Conservation (phyloP, 1,284 basidiomycete species). For the Calocybe gambosa region DNA sequence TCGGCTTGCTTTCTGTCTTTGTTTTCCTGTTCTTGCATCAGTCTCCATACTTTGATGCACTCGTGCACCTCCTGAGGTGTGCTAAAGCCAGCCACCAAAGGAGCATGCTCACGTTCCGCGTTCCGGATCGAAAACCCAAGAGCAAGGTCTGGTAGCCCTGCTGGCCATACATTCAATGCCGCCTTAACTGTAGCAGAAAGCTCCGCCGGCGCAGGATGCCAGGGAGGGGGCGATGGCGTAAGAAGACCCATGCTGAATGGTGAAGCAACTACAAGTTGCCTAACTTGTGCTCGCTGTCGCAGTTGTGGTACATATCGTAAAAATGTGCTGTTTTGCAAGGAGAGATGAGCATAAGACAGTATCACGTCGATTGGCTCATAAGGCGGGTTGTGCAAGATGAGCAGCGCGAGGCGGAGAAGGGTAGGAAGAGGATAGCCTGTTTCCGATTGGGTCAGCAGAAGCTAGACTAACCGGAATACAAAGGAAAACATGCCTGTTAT, state of each 20-base stretch:
- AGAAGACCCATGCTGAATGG: constrained; percentile 93
- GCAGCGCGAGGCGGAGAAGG: constrained; percentile 76
- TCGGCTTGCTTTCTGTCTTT: constrained; percentile 45
- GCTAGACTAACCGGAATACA: neutral
- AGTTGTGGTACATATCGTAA: constrained; percentile 58
- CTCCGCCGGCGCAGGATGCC: constrained; percentile 78
- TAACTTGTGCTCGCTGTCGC: constrained; percentile 55
- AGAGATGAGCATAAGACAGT: constrained; percentile 84
- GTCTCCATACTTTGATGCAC: constrained; percentile 62
- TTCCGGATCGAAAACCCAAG: constrained; percentile 66
- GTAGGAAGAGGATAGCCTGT: constrained; percentile 86
- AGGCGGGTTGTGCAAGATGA: constrained; percentile 62
- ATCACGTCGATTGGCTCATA: constrained; percentile 73
- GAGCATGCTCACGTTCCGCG: constrained; percentile 41
- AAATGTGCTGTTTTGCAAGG: constrained; percentile 75
- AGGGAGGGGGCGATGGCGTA: constrained; percentile 57
- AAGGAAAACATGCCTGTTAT: constrained; percentile 60
- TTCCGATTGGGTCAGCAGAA: neutral
- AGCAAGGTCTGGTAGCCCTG: constrained; percentile 64
- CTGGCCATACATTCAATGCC: constrained; percentile 33
- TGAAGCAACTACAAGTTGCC: constrained; percentile 77
- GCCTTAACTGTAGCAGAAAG: constrained; percentile 40
- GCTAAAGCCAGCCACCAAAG: constrained; percentile 75
- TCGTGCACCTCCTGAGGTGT: constrained; percentile 69
- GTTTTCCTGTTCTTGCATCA: constrained; percentile 35